These are phyloP conservation scores for Sclerospora graminicola DNA, from an alignment of 352 stramenopile genomes.

Conservation along the genomic window DNA sequence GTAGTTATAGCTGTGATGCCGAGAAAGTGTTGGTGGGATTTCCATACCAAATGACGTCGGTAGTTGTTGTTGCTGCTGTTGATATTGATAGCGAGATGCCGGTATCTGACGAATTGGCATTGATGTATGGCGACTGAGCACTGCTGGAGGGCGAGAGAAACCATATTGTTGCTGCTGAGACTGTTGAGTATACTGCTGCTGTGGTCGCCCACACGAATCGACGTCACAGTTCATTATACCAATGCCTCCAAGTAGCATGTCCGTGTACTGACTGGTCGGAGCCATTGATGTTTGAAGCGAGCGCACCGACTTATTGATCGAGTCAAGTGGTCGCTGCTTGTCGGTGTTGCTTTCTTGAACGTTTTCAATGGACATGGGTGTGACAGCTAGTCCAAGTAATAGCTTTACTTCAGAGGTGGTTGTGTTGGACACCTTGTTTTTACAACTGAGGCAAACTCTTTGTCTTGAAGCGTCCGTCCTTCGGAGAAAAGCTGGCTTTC, in stretches of 20 bases:
- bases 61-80: slow-evolving; percentile 8
- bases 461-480: slow-evolving; percentile 5
- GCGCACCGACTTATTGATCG: slow-evolving; percentile 8
- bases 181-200: slow-evolving; percentile 20
- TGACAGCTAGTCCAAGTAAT: background rate
- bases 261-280: slow-evolving; percentile 16
- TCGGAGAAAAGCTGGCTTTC: slow-evolving; percentile 9
- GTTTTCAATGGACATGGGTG: slow-evolving; percentile 38
- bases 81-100: slow-evolving; percentile 11
- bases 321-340: slow-evolving; percentile 3
- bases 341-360: slow-evolving; percentile 12
- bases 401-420: background rate
- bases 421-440: slow-evolving; percentile 16
- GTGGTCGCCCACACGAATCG: slow-evolving; percentile 34
- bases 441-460: slow-evolving; percentile 19
- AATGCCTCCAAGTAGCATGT: slow-evolving; percentile 57
- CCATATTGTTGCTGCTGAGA: slow-evolving; percentile 17
- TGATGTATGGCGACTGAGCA: slow-evolving; percentile 61
- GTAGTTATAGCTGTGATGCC: slow-evolving; percentile 62
- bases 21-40: slow-evolving; percentile 31
- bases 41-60: slow-evolving; percentile 20
- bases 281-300: slow-evolving; percentile 5
- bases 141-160: slow-evolving; percentile 36
- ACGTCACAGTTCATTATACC: slow-evolving; percentile 60
- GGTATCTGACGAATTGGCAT: slow-evolving; percentile 39